Evolutionary conservation across 2,329 filamentous ascomycete genomes (phyloP).

Genomic region (Aspergillus hiratsukae): DNA sequence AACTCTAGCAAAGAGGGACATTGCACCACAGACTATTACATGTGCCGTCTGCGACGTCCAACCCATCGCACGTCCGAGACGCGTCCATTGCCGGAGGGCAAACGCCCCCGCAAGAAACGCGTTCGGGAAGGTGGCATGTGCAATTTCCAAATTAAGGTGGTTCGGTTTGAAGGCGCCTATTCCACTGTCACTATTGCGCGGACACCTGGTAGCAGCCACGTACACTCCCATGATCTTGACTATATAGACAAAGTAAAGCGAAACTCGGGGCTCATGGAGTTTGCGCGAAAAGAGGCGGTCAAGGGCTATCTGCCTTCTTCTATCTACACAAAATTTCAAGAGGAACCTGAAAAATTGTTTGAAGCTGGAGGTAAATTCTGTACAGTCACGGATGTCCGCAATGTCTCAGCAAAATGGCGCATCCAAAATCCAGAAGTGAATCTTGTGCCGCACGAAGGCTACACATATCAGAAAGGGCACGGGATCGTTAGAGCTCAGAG

Average conservation of each 20-base stretch:
- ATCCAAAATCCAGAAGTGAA: conserved; percentile 41
- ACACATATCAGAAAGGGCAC: conserved; percentile 41
- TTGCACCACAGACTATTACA: conserved; percentile 45
- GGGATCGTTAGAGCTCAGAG: conserved; percentile 35
- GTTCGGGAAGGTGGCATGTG: conserved; percentile 44
- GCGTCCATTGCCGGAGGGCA: conserved; percentile 42
- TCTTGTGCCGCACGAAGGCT: conserved; percentile 43
- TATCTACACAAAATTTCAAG: conserved; percentile 46
- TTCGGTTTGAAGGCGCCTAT: conserved; percentile 41
- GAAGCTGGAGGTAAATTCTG: conserved; percentile 45
- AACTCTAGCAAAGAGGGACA: conserved; percentile 40
- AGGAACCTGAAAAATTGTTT: conserved; percentile 41
- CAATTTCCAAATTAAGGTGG: conserved; percentile 46
- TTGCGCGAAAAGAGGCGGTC: conserved; percentile 40
- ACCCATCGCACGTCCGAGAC: conserved; percentile 38
- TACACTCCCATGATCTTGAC: conserved; percentile 45
- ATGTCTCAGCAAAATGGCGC: conserved; percentile 46
- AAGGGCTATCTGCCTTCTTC: conserved; percentile 47
- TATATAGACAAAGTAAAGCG: conserved; percentile 46
- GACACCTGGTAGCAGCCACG: conserved; percentile 36
- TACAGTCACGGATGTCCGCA: conserved; percentile 46
- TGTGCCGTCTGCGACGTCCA: conserved; percentile 42
- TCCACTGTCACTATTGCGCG: conserved; percentile 41
- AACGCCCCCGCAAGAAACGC: conserved; percentile 42
- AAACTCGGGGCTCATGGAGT: conserved; percentile 47